phyloP scores from a whole-genome alignment of 2,329 filamentous ascomycete genomes.

The Fusarium abutilonis region DNA sequence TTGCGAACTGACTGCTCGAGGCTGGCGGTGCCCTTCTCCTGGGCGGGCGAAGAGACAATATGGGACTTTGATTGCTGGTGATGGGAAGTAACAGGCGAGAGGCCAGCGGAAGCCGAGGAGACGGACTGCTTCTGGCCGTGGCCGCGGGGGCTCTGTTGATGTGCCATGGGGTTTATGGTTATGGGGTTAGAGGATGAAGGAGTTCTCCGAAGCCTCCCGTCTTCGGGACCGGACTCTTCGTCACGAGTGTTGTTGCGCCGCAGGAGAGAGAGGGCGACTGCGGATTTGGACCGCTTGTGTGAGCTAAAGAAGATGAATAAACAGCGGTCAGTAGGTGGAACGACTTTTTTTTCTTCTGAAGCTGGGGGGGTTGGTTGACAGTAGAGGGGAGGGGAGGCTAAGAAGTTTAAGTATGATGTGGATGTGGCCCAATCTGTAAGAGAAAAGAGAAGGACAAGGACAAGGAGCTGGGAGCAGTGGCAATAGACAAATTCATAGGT shows the following conservation, averaged over 20 bases:
- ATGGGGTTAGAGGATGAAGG: slow-evolving; percentile 45
- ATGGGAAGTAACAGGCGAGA: slow-evolving; percentile 56
- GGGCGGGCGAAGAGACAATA: slow-evolving; percentile 46
- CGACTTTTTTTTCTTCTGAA: slow-evolving; percentile 31
- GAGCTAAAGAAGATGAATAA: slow-evolving; percentile 41
- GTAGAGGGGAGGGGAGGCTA: slow-evolving; percentile 23
- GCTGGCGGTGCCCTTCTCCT: slow-evolving; percentile 59
- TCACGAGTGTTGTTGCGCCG: slow-evolving; percentile 61
- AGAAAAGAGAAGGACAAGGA: not conserved
- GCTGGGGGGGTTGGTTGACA: slow-evolving; percentile 31
- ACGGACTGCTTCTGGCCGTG: slow-evolving; percentile 61
- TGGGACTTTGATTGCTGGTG: slow-evolving; percentile 39
- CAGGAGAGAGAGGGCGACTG: slow-evolving; percentile 63
- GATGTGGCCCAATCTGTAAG: slow-evolving; percentile 38
- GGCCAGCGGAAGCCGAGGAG: slow-evolving; percentile 51
- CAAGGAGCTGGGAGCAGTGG: not conserved
- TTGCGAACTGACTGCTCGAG: slow-evolving; percentile 95
- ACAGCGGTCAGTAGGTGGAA: slow-evolving; percentile 46
- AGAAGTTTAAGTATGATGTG: slow-evolving; percentile 36
- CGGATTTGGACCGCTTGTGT: slow-evolving; percentile 66
- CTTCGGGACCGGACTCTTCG: slow-evolving; percentile 64
- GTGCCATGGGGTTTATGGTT: slow-evolving; percentile 51
- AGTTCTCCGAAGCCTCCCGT: slow-evolving; percentile 55
- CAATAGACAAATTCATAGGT: not conserved
- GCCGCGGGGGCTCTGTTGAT: slow-evolving; percentile 52